Evolutionary conservation across 2,329 filamentous ascomycete genomes (phyloP), one percentile per base, ranked within the genome.

Genomic region (Hypoxylon sp.): DNA sequence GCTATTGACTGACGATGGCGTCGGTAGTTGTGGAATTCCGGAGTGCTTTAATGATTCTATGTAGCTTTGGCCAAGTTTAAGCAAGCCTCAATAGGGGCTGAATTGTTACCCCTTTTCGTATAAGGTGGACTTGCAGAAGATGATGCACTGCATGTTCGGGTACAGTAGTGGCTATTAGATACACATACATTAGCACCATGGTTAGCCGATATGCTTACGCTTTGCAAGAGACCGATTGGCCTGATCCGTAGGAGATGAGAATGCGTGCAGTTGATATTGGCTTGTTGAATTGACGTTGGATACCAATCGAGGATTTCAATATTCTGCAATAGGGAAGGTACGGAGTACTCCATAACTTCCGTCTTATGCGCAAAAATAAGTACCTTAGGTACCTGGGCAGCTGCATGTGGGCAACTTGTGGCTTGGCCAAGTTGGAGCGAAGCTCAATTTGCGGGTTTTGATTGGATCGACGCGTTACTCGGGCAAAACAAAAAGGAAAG

Each of bases 401-500:
- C 19, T 41, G n/a, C n/a, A n/a, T n/a, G n/a, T n/a, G n/a, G n/a
- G n/a, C n/a, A 53, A 32, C 32, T 27, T 41, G 32, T 63, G 56
- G 68, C 50, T 56, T 52, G 63, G 3, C 68, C 65, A 66, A 70
- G 66, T 59, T 51, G 60, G 43, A 45, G 16, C 68, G 64, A 71
- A 63, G 70, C n/a, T 72, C 53, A 45, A 65, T 53, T 53, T 7
- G 9, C 8, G 25, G n/a, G 19, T 1, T 23, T 25, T 72, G 62
- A 70, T 72, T 72, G 70, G 70, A 14, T 23, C 7, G 56, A 68
- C 70, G 68, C 70, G 70, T 30, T 48, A 1, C 19, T 45, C 52
- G 34, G 39, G 58, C 67, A 65, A 54, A 69, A 70, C 68, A 72
- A 72, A 70, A 56, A 59, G 43, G 41, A 54, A 61, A 46, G n/a